Evolutionary conservation across 2,329 filamentous ascomycete species (phyloP), one percentile per base, ranked within the genome.

Genomic region (Penicillium decumbens): DNA sequence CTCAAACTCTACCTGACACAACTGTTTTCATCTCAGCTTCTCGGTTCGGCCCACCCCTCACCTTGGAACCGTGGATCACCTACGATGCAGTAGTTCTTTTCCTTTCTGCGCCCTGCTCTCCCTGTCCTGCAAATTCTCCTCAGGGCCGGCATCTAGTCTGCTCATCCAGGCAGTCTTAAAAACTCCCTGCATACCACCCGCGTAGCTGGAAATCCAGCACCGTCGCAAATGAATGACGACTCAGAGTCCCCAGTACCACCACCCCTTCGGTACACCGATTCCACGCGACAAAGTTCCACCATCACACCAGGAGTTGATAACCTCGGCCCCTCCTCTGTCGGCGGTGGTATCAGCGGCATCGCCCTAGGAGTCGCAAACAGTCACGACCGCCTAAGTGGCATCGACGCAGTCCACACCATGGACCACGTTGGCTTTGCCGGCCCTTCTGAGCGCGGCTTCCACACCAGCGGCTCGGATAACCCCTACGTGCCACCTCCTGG

Each of bases 281-380:
- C 66, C 8, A 60, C 63, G 28, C 66, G 66, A 27, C 69, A 69
- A 6, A 60, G 62, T 52, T 70, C 62, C 49, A 72, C 66, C 38
- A 70, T 74, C 24, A 85, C 83, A 1, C 81, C 82, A 1, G 84
- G 81, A 29, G 77, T 81, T 53, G 84, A 89, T 70, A 88, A 88
- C 65, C 81, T 85, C 56, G 77, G 84, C 52, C 75, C 81, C 43
- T 68, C 74, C 33, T 81, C 85, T 13, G 76, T 78, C 24, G 75
- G 75, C 20, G 85, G 83, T 58, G 85, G 83, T 48, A 82, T 89
- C 68, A 77, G 83, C 27, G 84, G 83, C 47, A 81, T 88, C 51
- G 84, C 85, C 33, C 76, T 83, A 60, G 80, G 75, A 47, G 80
- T 87, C 42, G 84, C 85, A 43, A 83, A 85, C 59, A 77, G 76